These are phyloP conservation scores for Pichia sp. DNA, from an alignment of 1,139 yeast genomes.

Conservation along the genomic window DNA sequence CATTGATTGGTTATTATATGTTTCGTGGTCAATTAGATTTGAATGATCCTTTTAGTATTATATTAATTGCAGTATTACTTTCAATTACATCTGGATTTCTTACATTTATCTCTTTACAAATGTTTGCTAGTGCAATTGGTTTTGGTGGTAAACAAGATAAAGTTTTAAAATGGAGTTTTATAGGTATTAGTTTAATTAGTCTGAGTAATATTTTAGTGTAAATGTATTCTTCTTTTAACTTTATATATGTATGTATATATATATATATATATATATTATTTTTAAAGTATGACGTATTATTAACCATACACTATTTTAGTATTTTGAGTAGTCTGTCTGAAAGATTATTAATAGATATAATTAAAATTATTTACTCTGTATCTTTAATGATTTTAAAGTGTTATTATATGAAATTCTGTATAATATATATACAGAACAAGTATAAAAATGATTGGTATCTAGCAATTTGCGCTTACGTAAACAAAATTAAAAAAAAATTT, in stretches of 20 bases:
- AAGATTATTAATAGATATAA: no score
- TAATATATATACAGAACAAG: no score
- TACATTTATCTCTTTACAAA: conserved; percentile 71
- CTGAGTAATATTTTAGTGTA: conserved; percentile 20
- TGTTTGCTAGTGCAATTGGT: conserved; percentile 72
- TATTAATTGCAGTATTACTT: conserved; percentile 58
- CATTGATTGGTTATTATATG: conserved; percentile 59
- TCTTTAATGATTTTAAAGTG: no score
- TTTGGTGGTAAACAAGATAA: conserved; percentile 58
- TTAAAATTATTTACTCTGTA: no score
- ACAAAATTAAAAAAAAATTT: no score
- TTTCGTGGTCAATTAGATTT: conserved; percentile 34
- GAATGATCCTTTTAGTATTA: conserved; percentile 14
- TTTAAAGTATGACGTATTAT: no score
- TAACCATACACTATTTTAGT: no score
- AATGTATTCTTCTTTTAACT: not conserved
- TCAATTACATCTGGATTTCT: conserved; percentile 80
- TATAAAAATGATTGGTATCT: no score
- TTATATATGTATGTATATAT: not conserved
- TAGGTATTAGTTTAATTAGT: conserved; percentile 25
- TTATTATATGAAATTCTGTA: no score
- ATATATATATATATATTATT: not conserved
- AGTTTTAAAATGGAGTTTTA: conserved; percentile 34
- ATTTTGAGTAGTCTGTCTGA: no score
- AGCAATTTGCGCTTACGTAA: no score